phyloP scores from a whole-genome alignment of 164 flowering plant species.

The Aristolochia contorta region DNA sequence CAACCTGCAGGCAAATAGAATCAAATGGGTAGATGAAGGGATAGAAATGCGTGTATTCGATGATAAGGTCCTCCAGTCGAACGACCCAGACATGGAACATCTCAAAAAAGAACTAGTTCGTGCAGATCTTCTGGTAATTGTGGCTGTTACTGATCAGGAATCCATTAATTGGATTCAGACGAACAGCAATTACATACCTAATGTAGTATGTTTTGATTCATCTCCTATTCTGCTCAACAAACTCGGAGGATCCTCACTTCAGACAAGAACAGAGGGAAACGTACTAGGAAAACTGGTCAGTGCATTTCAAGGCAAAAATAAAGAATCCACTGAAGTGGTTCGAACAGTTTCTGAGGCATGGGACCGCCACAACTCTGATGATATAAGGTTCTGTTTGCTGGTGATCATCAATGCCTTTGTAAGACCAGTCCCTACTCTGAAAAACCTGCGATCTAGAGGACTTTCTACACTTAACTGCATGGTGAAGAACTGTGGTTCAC shows the following conservation, averaged over 20 bases:
- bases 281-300: slow-evolving; percentile 26
- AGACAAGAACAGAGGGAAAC: slow-evolving; percentile 20
- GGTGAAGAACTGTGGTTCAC: slow-evolving; percentile 76
- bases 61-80: slow-evolving; percentile 24
- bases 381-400: slow-evolving; percentile 76
- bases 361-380: slow-evolving; percentile 79
- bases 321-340: slow-evolving; percentile 38
- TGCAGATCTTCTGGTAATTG: slow-evolving; percentile 61
- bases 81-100: slow-evolving; percentile 15
- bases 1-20: slow-evolving; percentile 50
- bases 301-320: slow-evolving; percentile 17
- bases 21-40: slow-evolving; percentile 89
- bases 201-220: slow-evolving; percentile 71
- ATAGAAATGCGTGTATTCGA: slow-evolving; percentile 67
- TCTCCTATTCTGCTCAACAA: slow-evolving; percentile 47
- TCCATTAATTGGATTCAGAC: slow-evolving; percentile 51
- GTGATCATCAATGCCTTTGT: slow-evolving; percentile 76
- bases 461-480: slow-evolving; percentile 77
- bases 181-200: slow-evolving; percentile 34
- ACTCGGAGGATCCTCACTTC: slow-evolving; percentile 49
- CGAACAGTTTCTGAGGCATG: slow-evolving; percentile 71
- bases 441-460: slow-evolving; percentile 81
- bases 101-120: slow-evolving; percentile 23
- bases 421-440: slow-evolving; percentile 59
- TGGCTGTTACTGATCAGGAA: slow-evolving; percentile 46